These are phyloP conservation scores for Komagataea norvegica DNA, from an alignment of 1,139 yeast species.

Conservation along the genomic window DNA sequence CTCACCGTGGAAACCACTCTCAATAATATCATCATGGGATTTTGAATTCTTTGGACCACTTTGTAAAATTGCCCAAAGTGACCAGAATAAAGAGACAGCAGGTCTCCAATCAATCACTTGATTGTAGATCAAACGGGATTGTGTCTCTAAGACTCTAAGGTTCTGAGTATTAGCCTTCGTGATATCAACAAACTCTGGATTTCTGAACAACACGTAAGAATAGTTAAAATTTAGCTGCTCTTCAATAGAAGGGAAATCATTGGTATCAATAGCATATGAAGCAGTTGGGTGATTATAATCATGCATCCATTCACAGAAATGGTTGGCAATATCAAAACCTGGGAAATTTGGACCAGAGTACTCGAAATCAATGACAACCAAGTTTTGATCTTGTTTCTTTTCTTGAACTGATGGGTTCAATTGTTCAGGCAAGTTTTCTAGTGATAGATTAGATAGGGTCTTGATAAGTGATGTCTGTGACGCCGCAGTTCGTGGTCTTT, in stretches of 20 bases:
- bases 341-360: slow-evolving; percentile 92
- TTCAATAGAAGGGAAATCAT: slow-evolving; percentile 58
- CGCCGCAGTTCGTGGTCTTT: slow-evolving; percentile 11
- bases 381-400: slow-evolving; percentile 57
- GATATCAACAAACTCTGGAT: slow-evolving; percentile 20
- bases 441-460: slow-evolving; percentile 29
- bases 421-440: slow-evolving; percentile 28
- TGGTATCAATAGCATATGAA: slow-evolving; percentile 54
- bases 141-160: slow-evolving; percentile 40
- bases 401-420: slow-evolving; percentile 34
- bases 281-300: slow-evolving; percentile 69
- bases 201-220: slow-evolving; percentile 50
- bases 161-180: slow-evolving; percentile 11
- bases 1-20: slow-evolving; percentile 43
- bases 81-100: slow-evolving; percentile 76
- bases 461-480: slow-evolving; percentile 26
- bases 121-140: slow-evolving; percentile 54
- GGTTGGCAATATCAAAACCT: slow-evolving; percentile 87
- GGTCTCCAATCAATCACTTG: slow-evolving; percentile 79
- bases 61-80: slow-evolving; percentile 88
- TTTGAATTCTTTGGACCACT: slow-evolving; percentile 39
- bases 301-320: slow-evolving; percentile 93
- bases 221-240: slow-evolving; percentile 69
- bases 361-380: slow-evolving; percentile 94
- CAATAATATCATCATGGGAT: slow-evolving; percentile 21